These are phyloP conservation scores for Globisporangium mamillatum DNA, from an alignment of 352 stramenopile species.

Conservation along the genomic window DNA sequence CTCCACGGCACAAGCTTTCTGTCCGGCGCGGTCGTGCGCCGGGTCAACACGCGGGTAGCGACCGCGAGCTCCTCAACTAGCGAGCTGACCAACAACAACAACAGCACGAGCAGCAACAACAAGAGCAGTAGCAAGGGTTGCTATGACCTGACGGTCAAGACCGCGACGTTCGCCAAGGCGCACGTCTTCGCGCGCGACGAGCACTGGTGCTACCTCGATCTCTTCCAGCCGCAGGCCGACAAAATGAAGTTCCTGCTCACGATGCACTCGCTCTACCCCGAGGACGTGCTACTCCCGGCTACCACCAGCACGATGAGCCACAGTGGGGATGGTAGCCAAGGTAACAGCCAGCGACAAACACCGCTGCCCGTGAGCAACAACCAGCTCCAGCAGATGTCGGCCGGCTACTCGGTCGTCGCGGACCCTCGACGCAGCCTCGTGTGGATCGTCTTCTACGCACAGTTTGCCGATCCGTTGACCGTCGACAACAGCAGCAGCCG, in stretches of 20 bases:
- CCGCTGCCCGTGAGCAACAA: conserved; percentile 17
- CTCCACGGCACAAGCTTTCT: conserved; percentile 34
- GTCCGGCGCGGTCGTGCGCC: conserved; percentile 23
- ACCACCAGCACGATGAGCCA: conserved; percentile 22
- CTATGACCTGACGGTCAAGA: conserved; percentile 35
- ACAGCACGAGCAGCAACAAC: not conserved
- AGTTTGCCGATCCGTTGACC: not conserved
- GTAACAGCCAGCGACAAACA: not conserved
- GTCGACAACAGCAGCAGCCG: not conserved
- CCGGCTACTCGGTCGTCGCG: conserved; percentile 23
- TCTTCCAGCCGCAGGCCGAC: conserved; percentile 5
- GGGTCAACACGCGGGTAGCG: conserved; percentile 12
- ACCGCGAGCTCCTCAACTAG: not conserved
- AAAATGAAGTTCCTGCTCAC: conserved; percentile 26
- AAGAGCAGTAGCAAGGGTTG: conserved; percentile 23
- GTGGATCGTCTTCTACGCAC: conserved; percentile 17
- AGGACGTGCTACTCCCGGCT: conserved; percentile 17
- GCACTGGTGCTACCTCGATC: conserved; percentile 48
- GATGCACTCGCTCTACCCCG: conserved; percentile 25
- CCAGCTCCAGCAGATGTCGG: conserved; percentile 22
- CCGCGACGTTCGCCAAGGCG: conserved; percentile 42
- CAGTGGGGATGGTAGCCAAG: not conserved
- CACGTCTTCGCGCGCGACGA: conserved; percentile 44
- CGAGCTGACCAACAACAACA: conserved; percentile 2
- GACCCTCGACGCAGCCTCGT: conserved; percentile 17